These are phyloP conservation scores for Cladosporium sp. DNA, from an alignment of 2,329 filamentous ascomycete species.

Conservation along the genomic window DNA sequence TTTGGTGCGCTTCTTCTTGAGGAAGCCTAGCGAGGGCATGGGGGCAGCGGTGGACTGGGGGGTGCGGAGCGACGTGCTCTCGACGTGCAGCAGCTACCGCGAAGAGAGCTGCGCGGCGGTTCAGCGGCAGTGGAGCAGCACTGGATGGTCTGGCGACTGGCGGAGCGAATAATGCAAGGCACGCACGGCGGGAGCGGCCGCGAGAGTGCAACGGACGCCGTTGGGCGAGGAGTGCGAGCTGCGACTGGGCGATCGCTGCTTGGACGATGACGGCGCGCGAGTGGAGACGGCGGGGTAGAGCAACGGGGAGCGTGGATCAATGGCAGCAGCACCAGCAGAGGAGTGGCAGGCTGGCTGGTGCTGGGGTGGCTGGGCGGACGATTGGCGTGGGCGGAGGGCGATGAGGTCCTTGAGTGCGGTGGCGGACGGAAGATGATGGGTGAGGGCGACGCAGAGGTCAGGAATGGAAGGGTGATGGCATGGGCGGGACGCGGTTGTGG, in stretches of 20 bases:
- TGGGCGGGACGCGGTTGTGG: background rate
- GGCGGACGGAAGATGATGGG: too few species aligned
- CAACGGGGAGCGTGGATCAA: conserved; percentile 1
- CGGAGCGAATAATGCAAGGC: conserved; percentile 13
- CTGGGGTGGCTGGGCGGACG: background rate
- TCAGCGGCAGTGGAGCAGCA: conserved; percentile 9
- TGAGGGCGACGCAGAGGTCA: background rate
- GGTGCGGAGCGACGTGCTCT: conserved; percentile 14
- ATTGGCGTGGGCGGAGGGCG: background rate
- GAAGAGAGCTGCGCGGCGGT: background rate
- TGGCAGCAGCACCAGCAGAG: background rate
- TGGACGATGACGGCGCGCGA: conserved; percentile 3
- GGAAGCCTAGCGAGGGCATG: conserved; percentile 94
- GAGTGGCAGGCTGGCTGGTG: background rate
- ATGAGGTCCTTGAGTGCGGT: background rate
- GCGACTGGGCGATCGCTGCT: conserved; percentile 4
- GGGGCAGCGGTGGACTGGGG: conserved; percentile 17
- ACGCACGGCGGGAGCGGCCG: conserved; percentile 10
- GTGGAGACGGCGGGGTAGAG: conserved; percentile 13
- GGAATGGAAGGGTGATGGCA: background rate
- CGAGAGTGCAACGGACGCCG: conserved; percentile 1
- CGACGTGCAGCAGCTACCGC: conserved; percentile 9
- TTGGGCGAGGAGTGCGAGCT: background rate
- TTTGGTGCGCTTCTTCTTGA: conserved; percentile 99
- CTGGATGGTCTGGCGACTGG: background rate